Conservation (phyloP, 331 rosid species). For the Pyrus hybrid region DNA sequence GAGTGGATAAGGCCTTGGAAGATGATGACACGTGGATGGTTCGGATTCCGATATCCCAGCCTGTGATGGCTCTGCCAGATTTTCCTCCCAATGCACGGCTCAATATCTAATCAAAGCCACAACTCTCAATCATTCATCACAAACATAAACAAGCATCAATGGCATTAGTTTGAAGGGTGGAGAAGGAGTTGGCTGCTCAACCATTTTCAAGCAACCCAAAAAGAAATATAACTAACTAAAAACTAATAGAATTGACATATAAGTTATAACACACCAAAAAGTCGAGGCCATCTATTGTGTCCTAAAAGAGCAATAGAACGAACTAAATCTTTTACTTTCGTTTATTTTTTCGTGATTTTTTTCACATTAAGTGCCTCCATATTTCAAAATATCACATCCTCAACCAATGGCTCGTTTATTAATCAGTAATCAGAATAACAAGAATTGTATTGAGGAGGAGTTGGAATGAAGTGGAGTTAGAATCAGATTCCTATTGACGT, state of each 20-base stretch:
- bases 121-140: background rate
- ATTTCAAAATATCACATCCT: too few species aligned
- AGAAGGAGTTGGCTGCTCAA: background rate
- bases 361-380: too few species aligned
- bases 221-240: background rate
- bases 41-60: conserved; percentile 86
- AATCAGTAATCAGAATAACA: too few species aligned
- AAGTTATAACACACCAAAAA: background rate
- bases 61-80: conserved; percentile 50
- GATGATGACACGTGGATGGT: conserved; percentile 44
- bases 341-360: too few species aligned
- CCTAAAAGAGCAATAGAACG: background rate
- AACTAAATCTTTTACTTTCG: too few species aligned
- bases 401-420: too few species aligned
- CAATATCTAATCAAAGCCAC: conserved; percentile 35
- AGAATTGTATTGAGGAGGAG: too few species aligned
- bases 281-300: background rate
- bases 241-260: background rate
- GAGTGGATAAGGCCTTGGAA: conserved; percentile 30
- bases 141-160: background rate
- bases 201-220: background rate
- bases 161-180: background rate
- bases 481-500: too few species aligned
- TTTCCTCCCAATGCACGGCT: conserved; percentile 89
- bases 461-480: too few species aligned